These are phyloP conservation scores for Nakaseomyces bracarensis DNA, from an alignment of 1,139 yeast species.

Conservation along the genomic window DNA sequence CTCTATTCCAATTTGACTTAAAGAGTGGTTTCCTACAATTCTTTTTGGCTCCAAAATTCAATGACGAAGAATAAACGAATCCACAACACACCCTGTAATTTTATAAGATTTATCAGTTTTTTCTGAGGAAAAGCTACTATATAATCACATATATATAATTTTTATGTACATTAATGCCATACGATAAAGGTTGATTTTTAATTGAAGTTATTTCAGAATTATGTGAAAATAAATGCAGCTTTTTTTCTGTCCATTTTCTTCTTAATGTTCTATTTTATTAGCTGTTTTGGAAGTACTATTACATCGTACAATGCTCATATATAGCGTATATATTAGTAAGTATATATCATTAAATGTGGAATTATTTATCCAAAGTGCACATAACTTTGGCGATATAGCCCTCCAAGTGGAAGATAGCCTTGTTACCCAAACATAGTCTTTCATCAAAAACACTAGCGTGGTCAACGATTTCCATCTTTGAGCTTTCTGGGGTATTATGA, in stretches of 20 bases:
- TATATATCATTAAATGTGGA: not conserved
- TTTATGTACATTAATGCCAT: slow-evolving; percentile 7
- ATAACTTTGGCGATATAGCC: slow-evolving; percentile 86
- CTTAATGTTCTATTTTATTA: not conserved
- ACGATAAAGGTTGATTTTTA: not conserved
- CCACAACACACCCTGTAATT: slow-evolving; percentile 4
- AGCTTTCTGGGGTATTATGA: slow-evolving; percentile 19
- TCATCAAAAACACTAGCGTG: slow-evolving; percentile 77
- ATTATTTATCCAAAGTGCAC: slow-evolving; percentile 33
- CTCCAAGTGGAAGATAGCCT: slow-evolving; percentile 88
- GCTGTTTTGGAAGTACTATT: no score
- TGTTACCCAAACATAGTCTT: slow-evolving; percentile 74
- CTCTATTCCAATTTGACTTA: slow-evolving; percentile 84
- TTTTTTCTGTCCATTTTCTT: not conserved
- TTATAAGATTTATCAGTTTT: no score
- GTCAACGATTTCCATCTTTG: slow-evolving; percentile 48
- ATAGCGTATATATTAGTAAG: not conserved
- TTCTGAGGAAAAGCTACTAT: not conserved
- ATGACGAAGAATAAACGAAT: slow-evolving; percentile 59
- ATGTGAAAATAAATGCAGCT: not conserved
- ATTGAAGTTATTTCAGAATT: no score
- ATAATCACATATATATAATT: not conserved
- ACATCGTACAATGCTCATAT: not conserved
- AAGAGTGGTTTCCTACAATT: slow-evolving; percentile 91
- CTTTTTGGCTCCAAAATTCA: slow-evolving; percentile 96